These are phyloP conservation scores for Hydnomerulius pinastri DNA, from an alignment of 768 basidiomycete genomes.

Conservation along the genomic window DNA sequence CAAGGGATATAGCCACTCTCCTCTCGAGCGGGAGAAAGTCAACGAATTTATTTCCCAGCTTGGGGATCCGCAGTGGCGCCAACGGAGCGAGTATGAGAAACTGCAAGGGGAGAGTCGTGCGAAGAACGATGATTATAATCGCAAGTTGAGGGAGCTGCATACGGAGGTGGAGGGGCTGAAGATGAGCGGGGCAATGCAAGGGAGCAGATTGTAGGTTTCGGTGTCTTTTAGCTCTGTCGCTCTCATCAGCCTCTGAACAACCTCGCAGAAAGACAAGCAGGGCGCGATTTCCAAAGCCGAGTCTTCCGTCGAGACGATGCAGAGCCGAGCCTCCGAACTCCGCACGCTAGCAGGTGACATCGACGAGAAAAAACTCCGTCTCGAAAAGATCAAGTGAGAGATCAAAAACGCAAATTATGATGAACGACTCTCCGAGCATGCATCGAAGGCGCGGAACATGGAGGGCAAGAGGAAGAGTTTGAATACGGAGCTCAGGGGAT, in stretches of 20 bases:
- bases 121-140: conserved; percentile 60
- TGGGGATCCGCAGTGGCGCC: conserved; percentile 56
- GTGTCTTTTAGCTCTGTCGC: not conserved
- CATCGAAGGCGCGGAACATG: conserved; percentile 47
- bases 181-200: conserved; percentile 47
- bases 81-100: conserved; percentile 58
- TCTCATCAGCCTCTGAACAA: not conserved
- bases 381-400: conserved; percentile 57
- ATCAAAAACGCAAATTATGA: no score
- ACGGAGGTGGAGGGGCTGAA: conserved; percentile 53
- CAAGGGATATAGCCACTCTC: conserved; percentile 66
- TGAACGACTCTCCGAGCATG: conserved; percentile 54
- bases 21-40: conserved; percentile 66
- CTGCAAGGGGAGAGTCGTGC: conserved; percentile 59
- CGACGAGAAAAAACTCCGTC: conserved; percentile 58
- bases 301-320: conserved; percentile 51
- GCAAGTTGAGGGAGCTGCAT: conserved; percentile 54
- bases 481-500: no score
- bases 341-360: no score
- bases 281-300: conserved; percentile 51
- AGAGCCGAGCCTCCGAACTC: conserved; percentile 50
- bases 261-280: conserved; percentile 46
- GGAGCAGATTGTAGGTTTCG: conserved; percentile 52
- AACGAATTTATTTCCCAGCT: conserved; percentile 67
- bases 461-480: conserved; percentile 69